Conservation (phyloP, 495 filamentous ascomycete species). For the Oidiodendron maius region DNA sequence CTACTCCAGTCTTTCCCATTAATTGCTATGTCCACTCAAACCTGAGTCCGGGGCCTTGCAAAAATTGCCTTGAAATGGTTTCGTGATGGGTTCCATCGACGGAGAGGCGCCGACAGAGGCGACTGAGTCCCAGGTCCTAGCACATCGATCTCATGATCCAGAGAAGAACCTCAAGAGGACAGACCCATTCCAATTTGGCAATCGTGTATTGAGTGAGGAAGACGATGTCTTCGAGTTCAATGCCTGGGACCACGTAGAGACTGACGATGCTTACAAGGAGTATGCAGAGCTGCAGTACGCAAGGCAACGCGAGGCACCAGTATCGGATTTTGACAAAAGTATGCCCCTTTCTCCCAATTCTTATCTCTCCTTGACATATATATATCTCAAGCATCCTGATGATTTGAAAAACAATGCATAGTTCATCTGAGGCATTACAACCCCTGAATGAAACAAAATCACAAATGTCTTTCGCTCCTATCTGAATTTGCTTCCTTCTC, state of each 20-base stretch:
- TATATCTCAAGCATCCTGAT: slow-evolving; percentile 47
- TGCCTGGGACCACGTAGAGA: slow-evolving; percentile 92
- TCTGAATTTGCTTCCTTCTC: slow-evolving; percentile 35
- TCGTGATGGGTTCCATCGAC: slow-evolving; percentile 13
- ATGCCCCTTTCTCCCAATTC: slow-evolving; percentile 22
- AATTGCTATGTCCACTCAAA: background rate
- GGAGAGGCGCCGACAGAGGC: slow-evolving; percentile 12
- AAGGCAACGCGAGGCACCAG: slow-evolving; percentile 75
- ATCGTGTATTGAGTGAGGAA: slow-evolving; percentile 70
- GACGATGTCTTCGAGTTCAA: slow-evolving; percentile 94
- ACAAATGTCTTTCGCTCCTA: slow-evolving; percentile 59
- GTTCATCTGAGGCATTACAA: slow-evolving; percentile 49
- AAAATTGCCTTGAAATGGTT: no score
- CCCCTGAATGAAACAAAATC: slow-evolving; percentile 44
- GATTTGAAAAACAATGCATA: slow-evolving; percentile 52
- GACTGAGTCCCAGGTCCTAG: slow-evolving; percentile 23
- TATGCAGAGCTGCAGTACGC: slow-evolving; percentile 76
- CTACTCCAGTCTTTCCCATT: no score
- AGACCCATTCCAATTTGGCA: slow-evolving; percentile 94
- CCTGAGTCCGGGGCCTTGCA: no score
- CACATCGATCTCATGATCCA: slow-evolving; percentile 50
- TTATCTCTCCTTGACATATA: background rate
- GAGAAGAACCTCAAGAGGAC: slow-evolving; percentile 67
- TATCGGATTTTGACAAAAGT: slow-evolving; percentile 80
- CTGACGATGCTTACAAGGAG: slow-evolving; percentile 74